Conservation (phyloP, 2,329 filamentous ascomycete genomes). For the Chaetomiaceae sp. region DNA sequence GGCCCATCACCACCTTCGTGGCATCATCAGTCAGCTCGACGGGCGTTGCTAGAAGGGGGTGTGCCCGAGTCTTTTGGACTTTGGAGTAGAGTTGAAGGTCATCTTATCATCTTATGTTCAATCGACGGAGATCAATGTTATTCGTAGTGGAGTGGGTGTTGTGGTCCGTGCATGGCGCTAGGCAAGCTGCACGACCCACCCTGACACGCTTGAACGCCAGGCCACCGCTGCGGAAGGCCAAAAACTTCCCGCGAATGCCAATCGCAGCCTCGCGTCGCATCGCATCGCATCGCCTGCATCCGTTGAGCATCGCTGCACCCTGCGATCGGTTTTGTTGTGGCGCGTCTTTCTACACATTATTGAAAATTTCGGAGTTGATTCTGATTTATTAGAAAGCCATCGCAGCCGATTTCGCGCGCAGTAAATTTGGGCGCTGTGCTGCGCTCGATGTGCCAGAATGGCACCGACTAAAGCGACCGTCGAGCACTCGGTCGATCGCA, state of each 20-base stretch:
- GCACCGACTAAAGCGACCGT: constrained; percentile 31
- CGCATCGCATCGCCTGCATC: not conserved
- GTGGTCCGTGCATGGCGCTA: constrained; percentile 9
- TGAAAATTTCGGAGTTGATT: not conserved
- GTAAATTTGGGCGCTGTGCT: constrained; percentile 6
- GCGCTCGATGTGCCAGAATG: constrained; percentile 30
- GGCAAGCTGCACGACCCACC: constrained; percentile 3
- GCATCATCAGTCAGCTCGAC: too few species aligned
- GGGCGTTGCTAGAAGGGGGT: too few species aligned
- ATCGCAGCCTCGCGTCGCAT: constrained; percentile 16
- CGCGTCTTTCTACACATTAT: not conserved
- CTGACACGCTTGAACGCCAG: not conserved
- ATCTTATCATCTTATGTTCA: too few species aligned
- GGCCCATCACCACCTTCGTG: too few species aligned
- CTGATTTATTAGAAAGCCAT: not conserved
- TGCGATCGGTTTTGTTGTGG: not conserved
- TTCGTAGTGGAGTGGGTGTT: too few species aligned
- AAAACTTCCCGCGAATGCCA: constrained; percentile 16
- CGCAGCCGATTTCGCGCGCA: not conserved
- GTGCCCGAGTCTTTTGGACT: too few species aligned
- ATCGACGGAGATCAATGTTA: too few species aligned
- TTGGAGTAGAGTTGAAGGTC: too few species aligned
- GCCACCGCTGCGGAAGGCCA: constrained; percentile 1
- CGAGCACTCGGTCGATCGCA: constrained; percentile 50
- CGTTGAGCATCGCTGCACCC: not conserved